Evolutionary conservation across 305 asterid genomes (phyloP).

Genomic region (Petunia hybrid): DNA sequence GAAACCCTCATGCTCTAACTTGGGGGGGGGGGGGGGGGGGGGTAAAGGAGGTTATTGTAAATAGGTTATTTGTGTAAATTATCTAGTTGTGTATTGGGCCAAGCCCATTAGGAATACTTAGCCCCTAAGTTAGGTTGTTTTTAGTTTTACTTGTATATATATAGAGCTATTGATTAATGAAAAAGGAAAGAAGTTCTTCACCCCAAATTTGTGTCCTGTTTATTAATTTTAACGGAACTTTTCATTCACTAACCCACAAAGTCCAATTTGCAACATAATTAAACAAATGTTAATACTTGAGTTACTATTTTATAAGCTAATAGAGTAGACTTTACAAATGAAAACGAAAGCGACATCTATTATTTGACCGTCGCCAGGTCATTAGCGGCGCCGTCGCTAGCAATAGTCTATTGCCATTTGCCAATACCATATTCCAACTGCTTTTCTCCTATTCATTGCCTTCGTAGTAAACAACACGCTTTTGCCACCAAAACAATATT

Average conservation of each 20-base stretch:
- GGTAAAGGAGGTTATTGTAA: too few species aligned
- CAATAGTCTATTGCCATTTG: too few species aligned
- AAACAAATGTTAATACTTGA: neutral
- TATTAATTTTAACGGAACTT: neutral
- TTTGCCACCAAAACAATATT: neutral
- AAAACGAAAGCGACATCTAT: neutral
- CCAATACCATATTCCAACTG: neutral
- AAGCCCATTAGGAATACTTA: too few species aligned
- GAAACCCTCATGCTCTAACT: too few species aligned
- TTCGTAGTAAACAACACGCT: neutral
- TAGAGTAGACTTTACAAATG: neutral
- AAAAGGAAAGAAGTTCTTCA: too few species aligned
- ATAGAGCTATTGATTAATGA: too few species aligned
- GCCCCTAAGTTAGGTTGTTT: too few species aligned
- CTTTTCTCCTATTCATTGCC: neutral
- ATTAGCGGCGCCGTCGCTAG: neutral
- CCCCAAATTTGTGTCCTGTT: too few species aligned
- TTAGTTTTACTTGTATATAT: too few species aligned
- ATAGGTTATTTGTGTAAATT: too few species aligned
- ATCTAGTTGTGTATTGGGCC: too few species aligned
- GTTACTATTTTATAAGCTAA: neutral
- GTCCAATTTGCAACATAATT: neutral
- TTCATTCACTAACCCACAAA: neutral
- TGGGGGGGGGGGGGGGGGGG: too few species aligned
- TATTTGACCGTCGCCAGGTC: neutral